phyloP scores from a whole-genome alignment of 2,329 filamentous ascomycete species.

The Polytolypa hystricis region DNA sequence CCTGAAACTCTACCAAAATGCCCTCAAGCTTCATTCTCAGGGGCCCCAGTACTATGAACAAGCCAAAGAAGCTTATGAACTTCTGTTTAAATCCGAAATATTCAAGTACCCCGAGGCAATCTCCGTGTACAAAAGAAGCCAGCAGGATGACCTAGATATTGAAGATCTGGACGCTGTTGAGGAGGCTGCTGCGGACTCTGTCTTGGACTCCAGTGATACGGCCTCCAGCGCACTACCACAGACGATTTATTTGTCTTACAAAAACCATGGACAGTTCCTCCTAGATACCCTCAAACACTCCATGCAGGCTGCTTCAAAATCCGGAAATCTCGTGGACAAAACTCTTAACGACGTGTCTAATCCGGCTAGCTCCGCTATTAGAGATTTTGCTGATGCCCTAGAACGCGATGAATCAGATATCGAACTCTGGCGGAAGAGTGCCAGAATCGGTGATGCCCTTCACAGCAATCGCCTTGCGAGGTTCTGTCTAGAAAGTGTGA shows the following conservation, averaged over 20 bases:
- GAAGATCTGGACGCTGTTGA: conserved; percentile 37
- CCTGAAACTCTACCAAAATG: conserved; percentile 83
- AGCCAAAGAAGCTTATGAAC: conserved; percentile 69
- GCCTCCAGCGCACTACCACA: conserved; percentile 74
- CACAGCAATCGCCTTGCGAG: conserved; percentile 48
- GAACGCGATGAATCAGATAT: conserved; percentile 55
- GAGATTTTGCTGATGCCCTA: conserved; percentile 49
- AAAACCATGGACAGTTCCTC: conserved; percentile 86
- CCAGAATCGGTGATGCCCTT: conserved; percentile 46
- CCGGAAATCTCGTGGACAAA: conserved; percentile 12
- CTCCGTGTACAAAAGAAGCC: conserved; percentile 70
- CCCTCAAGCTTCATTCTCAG: conserved; percentile 82
- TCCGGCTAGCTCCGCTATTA: conserved; percentile 34
- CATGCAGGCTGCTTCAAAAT: conserved; percentile 7
- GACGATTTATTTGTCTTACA: conserved; percentile 85
- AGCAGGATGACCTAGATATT: conserved; percentile 26
- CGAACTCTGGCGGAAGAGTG: conserved; percentile 52
- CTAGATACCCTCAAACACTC: conserved; percentile 59
- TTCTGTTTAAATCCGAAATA: conserved; percentile 82
- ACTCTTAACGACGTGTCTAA: conserved; percentile 19
- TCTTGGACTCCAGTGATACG: conserved; percentile 55
- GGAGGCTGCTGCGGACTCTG: conserved; percentile 17
- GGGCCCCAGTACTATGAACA: conserved; percentile 64
- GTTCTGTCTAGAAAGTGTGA: conserved; percentile 52
- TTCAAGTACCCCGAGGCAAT: conserved; percentile 82